Base-by-base conservation (phyloP, 805 yeast genomes). In the Wickerhamomyces chaumierensis region DNA sequence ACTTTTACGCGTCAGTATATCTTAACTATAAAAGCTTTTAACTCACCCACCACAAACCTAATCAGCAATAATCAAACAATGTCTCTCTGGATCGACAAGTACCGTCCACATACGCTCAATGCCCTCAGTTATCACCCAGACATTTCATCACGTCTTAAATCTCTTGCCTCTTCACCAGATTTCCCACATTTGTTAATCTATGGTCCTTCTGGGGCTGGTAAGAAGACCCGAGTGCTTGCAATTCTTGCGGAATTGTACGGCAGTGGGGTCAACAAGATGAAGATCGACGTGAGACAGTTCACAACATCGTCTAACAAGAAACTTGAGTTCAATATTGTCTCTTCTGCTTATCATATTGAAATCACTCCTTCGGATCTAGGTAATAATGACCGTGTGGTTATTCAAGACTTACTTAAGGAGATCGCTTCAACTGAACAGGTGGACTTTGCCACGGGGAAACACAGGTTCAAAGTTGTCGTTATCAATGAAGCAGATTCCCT, bases 291-390 rank as follows among this genome's bases (percentile, higher is more conserved):
- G 29, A 81, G 94, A 49, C 77, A 82, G 2, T 84, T 90, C 53
- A 76, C 75, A 27, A 81, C 94, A 0, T 64, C 78, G 11, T 69
- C 83, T 8, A 80, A 77, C 46, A 66, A 88, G 36, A 90, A 86
- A 56, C 61, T 92, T 40, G 97, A 92, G 52, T 79, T 92, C 60
- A 92, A 86, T 52, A 87, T 92, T 18, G 83, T 92, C n/a, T 82
- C 95, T 34, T 81, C 94, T 11, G 83, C 90, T 0, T 76, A 80
- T 55, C 99, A 92, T 60, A 62, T 88, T 45, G 99, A 92, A 56
- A 83, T 92, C 51, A 92, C 97, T 3, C 99, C 99, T 7, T 75
- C 92, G 43, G 98, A 92, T 60, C 81, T 92, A 79, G 97, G 97
- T 6, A 86, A 81, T 58, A 86, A 87, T 55, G 99, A 92, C 61